These are phyloP conservation scores for Umbilicaria muhlenbergii DNA, from an alignment of 495 filamentous ascomycete genomes.

Conservation along the genomic window DNA sequence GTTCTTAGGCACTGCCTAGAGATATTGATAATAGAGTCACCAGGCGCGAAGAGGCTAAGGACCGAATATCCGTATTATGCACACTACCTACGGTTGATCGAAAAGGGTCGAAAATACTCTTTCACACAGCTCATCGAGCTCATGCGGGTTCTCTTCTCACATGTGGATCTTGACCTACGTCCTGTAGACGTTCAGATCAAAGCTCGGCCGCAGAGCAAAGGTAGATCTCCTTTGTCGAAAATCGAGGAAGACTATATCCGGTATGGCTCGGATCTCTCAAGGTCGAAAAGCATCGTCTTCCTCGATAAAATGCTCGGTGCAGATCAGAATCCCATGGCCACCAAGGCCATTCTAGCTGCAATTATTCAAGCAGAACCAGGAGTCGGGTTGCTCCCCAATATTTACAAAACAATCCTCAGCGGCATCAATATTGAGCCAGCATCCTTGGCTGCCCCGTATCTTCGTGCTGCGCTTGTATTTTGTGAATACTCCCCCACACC, in stretches of 20 bases:
- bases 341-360: slow-evolving; percentile 23
- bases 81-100: slow-evolving; percentile 36
- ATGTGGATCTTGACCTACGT: slow-evolving; percentile 21
- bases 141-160: slow-evolving; percentile 21
- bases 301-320: slow-evolving; percentile 29
- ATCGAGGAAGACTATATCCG: slow-evolving; percentile 21
- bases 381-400: slow-evolving; percentile 20
- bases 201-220: slow-evolving; percentile 15
- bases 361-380: slow-evolving; percentile 32
- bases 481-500: slow-evolving; percentile 27
- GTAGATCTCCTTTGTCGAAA: slow-evolving; percentile 22
- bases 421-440: slow-evolving; percentile 42
- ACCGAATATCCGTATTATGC: slow-evolving; percentile 35
- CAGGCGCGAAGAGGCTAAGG: slow-evolving; percentile 33
- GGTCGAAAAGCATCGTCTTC: slow-evolving; percentile 17
- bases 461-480: slow-evolving; percentile 33
- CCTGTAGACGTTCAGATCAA: slow-evolving; percentile 5
- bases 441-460: slow-evolving; percentile 34
- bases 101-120: slow-evolving; percentile 35
- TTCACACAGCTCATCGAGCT: slow-evolving; percentile 30
- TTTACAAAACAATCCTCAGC: slow-evolving; percentile 31
- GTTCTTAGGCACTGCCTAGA: slow-evolving; percentile 42
- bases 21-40: slow-evolving; percentile 44
- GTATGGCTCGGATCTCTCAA: slow-evolving; percentile 14
- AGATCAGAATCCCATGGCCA: slow-evolving; percentile 18